Percentiles rank a stretch among this genome's conserved stretches.
phyloP scores from a whole-genome alignment of 1,139 yeast species.

The Yamadazyma dendronema region DNA sequence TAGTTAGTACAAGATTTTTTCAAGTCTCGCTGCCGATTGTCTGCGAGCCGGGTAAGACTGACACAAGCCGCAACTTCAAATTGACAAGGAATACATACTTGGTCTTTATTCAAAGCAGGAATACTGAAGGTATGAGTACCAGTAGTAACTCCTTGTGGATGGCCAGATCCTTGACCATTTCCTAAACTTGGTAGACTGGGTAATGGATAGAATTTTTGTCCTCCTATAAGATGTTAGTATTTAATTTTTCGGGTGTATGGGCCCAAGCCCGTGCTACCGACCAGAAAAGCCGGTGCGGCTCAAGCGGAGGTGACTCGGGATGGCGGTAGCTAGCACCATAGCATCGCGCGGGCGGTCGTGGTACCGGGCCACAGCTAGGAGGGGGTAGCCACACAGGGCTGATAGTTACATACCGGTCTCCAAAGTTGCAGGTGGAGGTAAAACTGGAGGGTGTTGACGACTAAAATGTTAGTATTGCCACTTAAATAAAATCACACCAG shows the following conservation, averaged over 20 bases:
- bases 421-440: slow-evolving; percentile 56
- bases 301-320: not conserved
- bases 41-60: not conserved
- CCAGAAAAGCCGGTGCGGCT: slow-evolving; percentile 1
- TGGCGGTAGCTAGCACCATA: not conserved
- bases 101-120: slow-evolving; percentile 42
- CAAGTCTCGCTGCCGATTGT: not conserved
- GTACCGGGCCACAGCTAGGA: not conserved
- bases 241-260: not conserved
- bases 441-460: slow-evolving; percentile 52
- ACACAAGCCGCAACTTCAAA: no score
- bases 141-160: slow-evolving; percentile 10
- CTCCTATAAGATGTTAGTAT: slow-evolving; percentile 30
- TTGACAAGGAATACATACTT: slow-evolving; percentile 23
- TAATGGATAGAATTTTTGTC: slow-evolving; percentile 50
- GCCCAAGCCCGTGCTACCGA: not conserved
- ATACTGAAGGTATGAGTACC: slow-evolving; percentile 43
- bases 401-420: slow-evolving; percentile 41
- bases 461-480: slow-evolving; percentile 29
- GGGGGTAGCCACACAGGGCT: no score
- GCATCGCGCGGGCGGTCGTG: not conserved
- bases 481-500: not conserved
- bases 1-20: slow-evolving; percentile 7
- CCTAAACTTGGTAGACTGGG: slow-evolving; percentile 55
- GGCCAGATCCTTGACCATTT: slow-evolving; percentile 32